A percentile compares a stretch with the other conserved stretches of the same genome.
Conservation (phyloP, 179 eudicot species). For the Monotropa hypopitys region DNA sequence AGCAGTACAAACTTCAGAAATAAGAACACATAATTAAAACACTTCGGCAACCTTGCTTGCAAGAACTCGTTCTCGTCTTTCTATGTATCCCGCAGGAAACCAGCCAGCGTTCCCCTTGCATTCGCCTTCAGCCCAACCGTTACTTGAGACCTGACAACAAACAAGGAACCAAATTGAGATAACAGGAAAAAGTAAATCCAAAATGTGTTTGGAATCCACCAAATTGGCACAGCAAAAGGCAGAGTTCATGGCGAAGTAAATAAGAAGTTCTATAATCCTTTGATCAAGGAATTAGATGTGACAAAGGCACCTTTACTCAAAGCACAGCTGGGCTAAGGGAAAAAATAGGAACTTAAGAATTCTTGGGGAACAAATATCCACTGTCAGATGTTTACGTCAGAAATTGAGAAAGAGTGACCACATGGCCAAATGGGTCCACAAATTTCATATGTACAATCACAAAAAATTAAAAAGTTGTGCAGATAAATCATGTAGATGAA, state of each 20-base stretch:
- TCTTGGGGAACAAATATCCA: not conserved
- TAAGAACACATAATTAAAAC: constrained; percentile 17
- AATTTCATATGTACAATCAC: not conserved
- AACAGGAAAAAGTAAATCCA: not conserved
- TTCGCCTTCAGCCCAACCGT: constrained; percentile 99
- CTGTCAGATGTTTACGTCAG: not conserved
- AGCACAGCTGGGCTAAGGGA: not conserved
- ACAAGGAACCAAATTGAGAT: not conserved
- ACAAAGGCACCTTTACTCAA: not conserved
- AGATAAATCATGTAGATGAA: not conserved
- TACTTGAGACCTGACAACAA: constrained; percentile 55
- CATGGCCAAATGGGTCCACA: not conserved
- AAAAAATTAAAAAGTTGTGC: not conserved
- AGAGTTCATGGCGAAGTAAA: not conserved
- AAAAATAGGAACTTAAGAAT: not conserved
- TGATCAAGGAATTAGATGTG: not conserved
- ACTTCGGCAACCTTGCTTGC: constrained; percentile 85
- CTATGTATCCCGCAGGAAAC: constrained; percentile 87
- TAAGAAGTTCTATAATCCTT: not conserved
- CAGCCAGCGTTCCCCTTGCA: constrained; percentile 93
- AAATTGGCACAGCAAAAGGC: not conserved
- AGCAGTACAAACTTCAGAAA: not conserved
- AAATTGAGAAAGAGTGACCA: not conserved
- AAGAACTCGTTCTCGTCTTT: constrained; percentile 86
- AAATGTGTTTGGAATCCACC: not conserved